phyloP scores from a whole-genome alignment of 345 rosid species.

The Eucalyptus dawsonii region DNA sequence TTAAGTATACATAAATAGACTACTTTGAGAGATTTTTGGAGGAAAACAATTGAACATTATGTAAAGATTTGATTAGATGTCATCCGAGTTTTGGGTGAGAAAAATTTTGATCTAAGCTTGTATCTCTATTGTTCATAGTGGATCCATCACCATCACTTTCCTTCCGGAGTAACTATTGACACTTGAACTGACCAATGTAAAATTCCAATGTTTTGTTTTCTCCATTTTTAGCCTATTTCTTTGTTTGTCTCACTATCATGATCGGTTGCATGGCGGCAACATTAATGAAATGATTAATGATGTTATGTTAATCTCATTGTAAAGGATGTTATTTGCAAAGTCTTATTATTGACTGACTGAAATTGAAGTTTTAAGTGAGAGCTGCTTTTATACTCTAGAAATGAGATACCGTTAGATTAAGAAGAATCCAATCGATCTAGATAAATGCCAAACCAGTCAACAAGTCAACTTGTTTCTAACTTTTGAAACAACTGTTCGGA shows the following conservation, averaged over 20 bases:
- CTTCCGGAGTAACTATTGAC: not conserved
- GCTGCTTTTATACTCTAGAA: not conserved
- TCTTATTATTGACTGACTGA: not conserved
- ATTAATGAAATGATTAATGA: not conserved
- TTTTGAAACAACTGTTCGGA: not conserved
- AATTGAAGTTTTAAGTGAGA: not conserved
- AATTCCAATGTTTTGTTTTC: not conserved
- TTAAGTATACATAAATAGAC: not conserved
- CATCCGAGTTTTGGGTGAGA: not conserved
- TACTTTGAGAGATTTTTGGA: not conserved
- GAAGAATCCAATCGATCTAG: not conserved
- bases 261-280: fast-evolving
- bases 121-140: not conserved
- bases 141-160: no score
- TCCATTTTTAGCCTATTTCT: not conserved
- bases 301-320: not conserved
- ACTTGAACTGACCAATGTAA: not conserved
- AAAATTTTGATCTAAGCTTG: not conserved
- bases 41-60: not conserved
- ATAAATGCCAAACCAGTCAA: not conserved
- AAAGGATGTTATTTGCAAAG: not conserved
- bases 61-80: not conserved
- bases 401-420: not conserved
- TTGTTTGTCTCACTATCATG: not conserved
- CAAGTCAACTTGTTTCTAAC: not conserved